Percentiles rank a stretch among this genome's conserved stretches.
Conservation (phyloP, 306 rosid species). For the Betula pendula region DNA sequence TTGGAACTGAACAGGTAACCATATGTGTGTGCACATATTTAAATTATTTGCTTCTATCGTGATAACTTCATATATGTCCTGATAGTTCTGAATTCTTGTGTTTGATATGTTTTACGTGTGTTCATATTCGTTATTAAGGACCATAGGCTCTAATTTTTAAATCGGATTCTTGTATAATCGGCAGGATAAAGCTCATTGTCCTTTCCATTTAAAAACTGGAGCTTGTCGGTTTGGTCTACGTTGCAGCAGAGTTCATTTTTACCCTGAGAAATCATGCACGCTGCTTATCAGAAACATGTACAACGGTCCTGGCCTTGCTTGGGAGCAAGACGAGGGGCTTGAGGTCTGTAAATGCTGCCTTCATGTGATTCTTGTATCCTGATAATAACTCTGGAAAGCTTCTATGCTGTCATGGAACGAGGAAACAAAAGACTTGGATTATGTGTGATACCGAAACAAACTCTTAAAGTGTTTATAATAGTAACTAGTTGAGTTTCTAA, state of each 20-base stretch:
- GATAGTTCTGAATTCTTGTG: neutral
- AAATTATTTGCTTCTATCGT: neutral
- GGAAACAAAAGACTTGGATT: neutral
- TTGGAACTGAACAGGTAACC: slow-evolving; percentile 85
- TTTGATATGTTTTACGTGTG: neutral
- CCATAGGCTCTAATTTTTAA: neutral
- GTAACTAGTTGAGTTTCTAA: neutral
- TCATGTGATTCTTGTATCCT: slow-evolving; percentile 74
- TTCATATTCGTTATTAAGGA: neutral
- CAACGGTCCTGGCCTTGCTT: slow-evolving; percentile 92
- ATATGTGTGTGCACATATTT: neutral
- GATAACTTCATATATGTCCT: neutral
- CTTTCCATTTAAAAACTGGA: slow-evolving; percentile 92
- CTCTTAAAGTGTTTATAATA: neutral
- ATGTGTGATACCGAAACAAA: neutral
- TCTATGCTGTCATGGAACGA: slow-evolving; percentile 3
- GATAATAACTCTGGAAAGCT: slow-evolving; percentile 23
- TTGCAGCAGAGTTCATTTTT: slow-evolving; percentile 94
- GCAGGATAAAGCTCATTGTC: slow-evolving; percentile 97
- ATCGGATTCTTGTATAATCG: slow-evolving; percentile 14
- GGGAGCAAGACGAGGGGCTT: slow-evolving; percentile 97
- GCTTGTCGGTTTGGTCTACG: slow-evolving; percentile 94
- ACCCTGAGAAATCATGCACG: slow-evolving; percentile 76
- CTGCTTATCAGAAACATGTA: slow-evolving; percentile 88
- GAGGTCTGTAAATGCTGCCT: slow-evolving; percentile 91